Evolutionary conservation across 345 rosid species (phyloP), one percentile per base, ranked within the genome.

Genomic region (Eutrema japonicum): DNA sequence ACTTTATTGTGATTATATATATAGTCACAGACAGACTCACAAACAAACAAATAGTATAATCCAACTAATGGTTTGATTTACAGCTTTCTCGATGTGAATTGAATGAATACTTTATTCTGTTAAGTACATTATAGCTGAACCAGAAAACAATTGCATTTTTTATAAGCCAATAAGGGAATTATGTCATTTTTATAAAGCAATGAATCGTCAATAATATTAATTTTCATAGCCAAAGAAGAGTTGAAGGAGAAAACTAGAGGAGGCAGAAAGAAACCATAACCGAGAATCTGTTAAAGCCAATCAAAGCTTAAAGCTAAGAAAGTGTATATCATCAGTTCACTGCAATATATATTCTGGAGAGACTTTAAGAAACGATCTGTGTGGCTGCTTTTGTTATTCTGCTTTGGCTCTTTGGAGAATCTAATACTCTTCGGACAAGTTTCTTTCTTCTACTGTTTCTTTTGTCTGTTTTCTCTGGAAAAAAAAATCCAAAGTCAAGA

Each of bases 401-500:
- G 50, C 79, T 61, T 74, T 72, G 48, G 42, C 30, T 52, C 33
- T 71, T 62, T 73, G 50, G 14, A 66, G 78, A 75, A 75, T 68
- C 52, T 68, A 22, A 61, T 50, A 29, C 72, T 56, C 77, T 65
- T 38, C 33, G 36, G 3, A 74, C 61, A 67, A 67, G 62, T 59
- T 74, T 74, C n/a, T 58, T 74, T 49, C 55, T 40, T 64, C 6
- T 43, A 30, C 57, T 70, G 48, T 8, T 27, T 33, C 1, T 72
- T 55, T 36, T 65, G 22, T 57, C 37, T 29, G 12, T 41, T 22
- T 22, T 14, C 8, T 12, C 42, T 11, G 22, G 42, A n/a, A n/a
- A n/a, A n/a, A 8, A 61, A 68, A 6, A 27, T 6, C 27, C 12
- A 10, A 50, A 49, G 27, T 59, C 41, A 55, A 32, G 22, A 10